Evolutionary conservation across 23 red algal genomes (phyloP), one percentile per base, ranked within the genome.

Genomic region (Gracilariopsis chorda): DNA sequence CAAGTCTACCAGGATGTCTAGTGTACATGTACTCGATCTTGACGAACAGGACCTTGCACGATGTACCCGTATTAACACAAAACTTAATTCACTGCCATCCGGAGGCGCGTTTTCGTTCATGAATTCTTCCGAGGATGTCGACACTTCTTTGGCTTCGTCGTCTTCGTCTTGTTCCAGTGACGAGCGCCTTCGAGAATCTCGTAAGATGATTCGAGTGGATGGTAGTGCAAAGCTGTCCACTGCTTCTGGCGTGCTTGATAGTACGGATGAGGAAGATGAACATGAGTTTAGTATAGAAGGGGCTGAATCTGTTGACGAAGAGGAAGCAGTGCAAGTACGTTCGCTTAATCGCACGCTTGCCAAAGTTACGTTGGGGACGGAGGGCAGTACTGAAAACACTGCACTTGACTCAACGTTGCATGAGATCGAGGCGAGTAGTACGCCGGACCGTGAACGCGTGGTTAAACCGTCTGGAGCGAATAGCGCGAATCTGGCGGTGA

Each of bases 91-190:
- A 11, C 58, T 88, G 30, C 84, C 84, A 9, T 88, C 84, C 23
- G 84, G 84, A 4, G 84, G 84, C 11, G 84, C 63, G 44, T 77
- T 88, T 57, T 74, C 63, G 27, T 88, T 77, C 17, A 76, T 88
- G 67, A 88, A 88, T 71, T 88, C 84, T 16, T 77, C 70, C 16
- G 84, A 88, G 25, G 84, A 88, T 57, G 67, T 88, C 30, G 20
- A 32, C 2, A 81, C 51, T 36, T n/a, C 16, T 37, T 42, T 37
- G 25, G 12, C 59, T 5, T 64, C 25, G 7, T 23, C 70, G 19
- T 76, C 46, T 30, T 51, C 71, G 48, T 29, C 23, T 47, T 27
- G 32, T 20, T 51, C 45, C 6, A 23, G 45, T 44, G 35, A 30
- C 7, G 44, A 78, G 1, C 16, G 51, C 28, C 51, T 52, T 51